Evolutionary conservation across 2,329 filamentous ascomycete genomes (phyloP).

Genomic region (Penicillium sp.): DNA sequence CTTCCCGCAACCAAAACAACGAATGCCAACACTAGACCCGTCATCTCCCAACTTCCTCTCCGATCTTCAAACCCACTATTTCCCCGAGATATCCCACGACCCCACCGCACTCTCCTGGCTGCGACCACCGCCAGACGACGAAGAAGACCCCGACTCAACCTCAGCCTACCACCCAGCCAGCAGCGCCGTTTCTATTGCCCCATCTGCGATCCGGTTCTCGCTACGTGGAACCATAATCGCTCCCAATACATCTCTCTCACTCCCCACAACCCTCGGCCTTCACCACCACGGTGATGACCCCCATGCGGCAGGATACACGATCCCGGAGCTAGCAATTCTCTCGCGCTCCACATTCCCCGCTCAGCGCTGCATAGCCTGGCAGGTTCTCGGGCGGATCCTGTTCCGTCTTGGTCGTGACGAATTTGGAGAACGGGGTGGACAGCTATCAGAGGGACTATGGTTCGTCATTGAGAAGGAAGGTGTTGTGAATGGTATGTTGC

Average conservation of each 20-base stretch:
- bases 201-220: constrained; percentile 80
- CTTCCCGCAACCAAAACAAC: constrained; percentile 45
- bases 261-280: constrained; percentile 73
- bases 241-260: constrained; percentile 65
- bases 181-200: constrained; percentile 56
- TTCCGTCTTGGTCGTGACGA: constrained; percentile 75
- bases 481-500: constrained; percentile 70
- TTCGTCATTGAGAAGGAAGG: constrained; percentile 68
- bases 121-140: constrained; percentile 64
- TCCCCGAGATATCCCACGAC: constrained; percentile 79
- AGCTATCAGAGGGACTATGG: constrained; percentile 78
- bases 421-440: constrained; percentile 58
- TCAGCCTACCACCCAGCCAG: constrained; percentile 80
- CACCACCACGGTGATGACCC: constrained; percentile 93
- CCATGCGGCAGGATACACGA: constrained; percentile 89
- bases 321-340: constrained; percentile 76
- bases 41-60: constrained; percentile 75
- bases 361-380: constrained; percentile 86
- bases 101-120: constrained; percentile 88
- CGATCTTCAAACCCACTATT: constrained; percentile 87
- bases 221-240: constrained; percentile 77
- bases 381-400: constrained; percentile 79
- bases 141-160: constrained; percentile 58
- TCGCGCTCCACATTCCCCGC: constrained; percentile 76
- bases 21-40: constrained; percentile 72